A percentile compares a stretch with the other conserved stretches of the same genome.
Evolutionary conservation across 495 filamentous ascomycete genomes (phyloP).

Genomic region (Lasiosphaeria miniovina): DNA sequence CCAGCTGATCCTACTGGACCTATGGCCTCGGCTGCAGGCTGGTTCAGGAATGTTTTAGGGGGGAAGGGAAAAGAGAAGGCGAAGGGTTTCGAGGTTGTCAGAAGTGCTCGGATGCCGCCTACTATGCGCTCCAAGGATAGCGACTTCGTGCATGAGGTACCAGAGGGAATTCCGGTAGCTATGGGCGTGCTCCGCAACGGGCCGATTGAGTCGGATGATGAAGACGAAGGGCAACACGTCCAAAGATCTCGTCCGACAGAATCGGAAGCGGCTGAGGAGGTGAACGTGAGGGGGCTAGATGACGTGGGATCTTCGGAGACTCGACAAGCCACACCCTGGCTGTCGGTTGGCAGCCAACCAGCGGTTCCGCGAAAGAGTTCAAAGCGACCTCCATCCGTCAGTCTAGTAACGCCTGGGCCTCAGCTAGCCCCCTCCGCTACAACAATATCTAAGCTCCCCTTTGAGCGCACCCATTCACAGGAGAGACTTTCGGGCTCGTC

Average conservation of each 20-base stretch:
- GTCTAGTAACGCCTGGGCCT: slow-evolving; percentile 12
- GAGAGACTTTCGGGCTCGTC: slow-evolving; percentile 50
- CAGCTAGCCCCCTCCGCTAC: slow-evolving; percentile 15
- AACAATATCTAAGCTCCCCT: slow-evolving; percentile 52
- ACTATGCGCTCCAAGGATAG: slow-evolving; percentile 53
- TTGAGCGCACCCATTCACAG: slow-evolving; percentile 55
- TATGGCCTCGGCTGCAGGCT: slow-evolving; percentile 80
- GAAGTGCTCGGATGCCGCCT: slow-evolving; percentile 71
- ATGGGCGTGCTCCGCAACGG: slow-evolving; percentile 55
- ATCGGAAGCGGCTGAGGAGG: slow-evolving; percentile 33
- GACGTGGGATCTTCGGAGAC: slow-evolving; percentile 37
- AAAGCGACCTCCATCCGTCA: slow-evolving; percentile 44
- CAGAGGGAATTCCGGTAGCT: slow-evolving; percentile 56
- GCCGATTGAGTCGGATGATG: slow-evolving; percentile 58
- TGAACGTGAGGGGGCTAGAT: slow-evolving; percentile 33
- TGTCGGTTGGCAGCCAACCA: slow-evolving; percentile 32
- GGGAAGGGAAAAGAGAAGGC: slow-evolving; percentile 84
- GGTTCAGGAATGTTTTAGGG: slow-evolving; percentile 75
- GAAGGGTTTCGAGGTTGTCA: slow-evolving; percentile 94
- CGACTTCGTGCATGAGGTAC: slow-evolving; percentile 51
- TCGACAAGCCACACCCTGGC: slow-evolving; percentile 46
- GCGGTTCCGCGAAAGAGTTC: slow-evolving; percentile 62
- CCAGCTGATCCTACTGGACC: slow-evolving; percentile 93
- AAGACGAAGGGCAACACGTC: slow-evolving; percentile 38
- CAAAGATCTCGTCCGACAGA: slow-evolving; percentile 26